Percentiles rank a stretch among this genome's conserved stretches.
Conservation (phyloP, 208 protist genomes). For the Crithidia bombi region DNA sequence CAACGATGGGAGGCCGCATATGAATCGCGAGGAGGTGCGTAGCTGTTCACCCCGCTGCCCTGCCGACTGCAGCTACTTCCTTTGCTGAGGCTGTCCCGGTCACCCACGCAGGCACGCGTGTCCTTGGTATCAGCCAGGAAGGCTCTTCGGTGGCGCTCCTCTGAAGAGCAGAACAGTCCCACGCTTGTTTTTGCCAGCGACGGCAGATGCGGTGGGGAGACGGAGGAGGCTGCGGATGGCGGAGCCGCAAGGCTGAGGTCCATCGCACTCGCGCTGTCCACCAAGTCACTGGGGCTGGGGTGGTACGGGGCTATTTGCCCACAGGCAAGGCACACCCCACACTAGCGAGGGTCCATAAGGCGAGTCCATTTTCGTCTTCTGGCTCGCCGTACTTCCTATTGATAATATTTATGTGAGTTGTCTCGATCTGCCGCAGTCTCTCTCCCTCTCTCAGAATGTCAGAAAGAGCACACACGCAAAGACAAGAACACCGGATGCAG, state of each 20-base stretch:
- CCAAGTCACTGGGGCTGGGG: neutral
- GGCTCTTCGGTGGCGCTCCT: neutral
- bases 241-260: neutral
- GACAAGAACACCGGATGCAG: neutral
- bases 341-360: conserved; percentile 16
- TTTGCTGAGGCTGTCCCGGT: neutral
- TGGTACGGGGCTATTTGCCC: conserved; percentile 30
- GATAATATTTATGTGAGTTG: too few relatives aligned
- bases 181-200: neutral
- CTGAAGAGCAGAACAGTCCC: neutral
- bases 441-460: conserved; percentile 7
- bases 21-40: neutral
- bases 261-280: conserved; percentile 6
- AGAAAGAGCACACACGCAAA: conserved; percentile 1
- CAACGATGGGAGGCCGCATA: neutral
- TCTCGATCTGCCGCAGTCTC: conserved; percentile 6
- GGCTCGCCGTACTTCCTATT: too few relatives aligned
- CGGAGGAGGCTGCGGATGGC: neutral
- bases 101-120: neutral
- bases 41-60: neutral
- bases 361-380: neutral
- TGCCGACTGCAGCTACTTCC: neutral
- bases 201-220: neutral
- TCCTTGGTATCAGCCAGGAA: neutral
- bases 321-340: conserved; percentile 43